Base-by-base conservation (phyloP, 768 basidiomycete species). In the Fistulinella prunicolor region DNA sequence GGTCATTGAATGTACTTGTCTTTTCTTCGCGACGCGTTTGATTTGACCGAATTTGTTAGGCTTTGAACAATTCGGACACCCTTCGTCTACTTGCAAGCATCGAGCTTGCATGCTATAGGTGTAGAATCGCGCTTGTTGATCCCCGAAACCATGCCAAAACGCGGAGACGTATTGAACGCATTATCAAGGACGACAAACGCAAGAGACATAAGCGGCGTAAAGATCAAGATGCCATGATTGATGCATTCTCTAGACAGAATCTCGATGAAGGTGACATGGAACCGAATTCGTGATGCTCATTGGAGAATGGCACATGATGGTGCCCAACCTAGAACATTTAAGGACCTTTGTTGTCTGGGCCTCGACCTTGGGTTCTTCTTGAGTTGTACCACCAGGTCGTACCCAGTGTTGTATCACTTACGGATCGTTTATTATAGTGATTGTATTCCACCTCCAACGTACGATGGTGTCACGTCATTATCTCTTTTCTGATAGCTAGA, bases 181-280 rank as follows among this genome's bases (percentile, higher is more conserved):
- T 85, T n/a, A 89, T 92, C 62, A 89, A 87, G 64, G 89, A 92
- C 39, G 89, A 92, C 70, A 77, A 88, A 54, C 77, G 87, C 57
- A 81, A 78, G 66, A 77, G 89, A 55, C 89, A 92, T 67, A 86
- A 78, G 58, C 76, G 89, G 46, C 83, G 89, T 58, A 88, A 86
- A 63, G 89, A 91, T 59, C 86, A 89, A 59, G 89, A 92, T 46
- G 75, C 84, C 21, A 82, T 92, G 77, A 74, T 91, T 49, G 84
- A 86, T 61, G 84, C 86, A 6, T 90, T 92, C 62, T 81, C 86
- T 35, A 81, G 55, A 52, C 73, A 78, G 43, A 66, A 72, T 44
- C 61, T 79, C 26, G 67, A 61, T 35, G 67, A 52, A 40, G 57
- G 55, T 36, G 56, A 61, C 34, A 44, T 54, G 46, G 65, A 54